Base-by-base conservation (phyloP, 176 grass and related monocot genomes). In the Thinopyrum elongatum region DNA sequence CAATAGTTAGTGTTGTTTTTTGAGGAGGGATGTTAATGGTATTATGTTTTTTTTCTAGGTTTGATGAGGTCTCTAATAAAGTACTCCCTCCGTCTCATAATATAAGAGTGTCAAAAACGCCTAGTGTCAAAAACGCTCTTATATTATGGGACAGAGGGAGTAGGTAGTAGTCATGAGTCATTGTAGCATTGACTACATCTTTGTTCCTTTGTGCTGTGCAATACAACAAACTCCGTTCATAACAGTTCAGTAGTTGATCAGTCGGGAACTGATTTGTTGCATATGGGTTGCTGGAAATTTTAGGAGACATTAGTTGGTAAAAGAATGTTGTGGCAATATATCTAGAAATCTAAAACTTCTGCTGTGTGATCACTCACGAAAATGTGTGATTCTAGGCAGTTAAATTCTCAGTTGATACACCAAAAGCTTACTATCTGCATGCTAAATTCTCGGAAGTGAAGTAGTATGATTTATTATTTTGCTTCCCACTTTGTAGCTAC, bases 401-500 rank as follows among this genome's bases (percentile, higher is more conserved):
- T 46, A 38, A 10, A 10, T 71, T 64, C 28, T 79, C 14, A 3
- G 39, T 53, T 67, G 62, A 62, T 77, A 76, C 59, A 13, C 15
- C 21, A 61, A 78, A 89, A 76, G 49, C 62, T 33, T 26, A 69
- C 33, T 38, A 62, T 82, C 19, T 67, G 49, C 58, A 38, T 70
- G 17, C 47, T 85, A 51, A 42, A 29, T 57, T 57, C 16, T 46
- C 3, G 75, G 76, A 69, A 22, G 33, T 90, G 3, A 65, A 33
- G n/a, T 6, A 21, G 23, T 64, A 69, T 75, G 26, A 82, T 31
- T 29, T 70, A 44, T 66, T 75, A 8, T 33, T 36, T 74, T 66
- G 9, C 10, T 17, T 89, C 86, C 0, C 31, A 83, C 82, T 82
- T 92, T 70, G 42, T 79, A 98, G 96, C 79, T 98, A 98, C 82